A percentile compares a stretch with the other conserved stretches of the same genome.
phyloP scores from a whole-genome alignment of 495 filamentous ascomycete genomes.

The Lophiostoma macrostomum region DNA sequence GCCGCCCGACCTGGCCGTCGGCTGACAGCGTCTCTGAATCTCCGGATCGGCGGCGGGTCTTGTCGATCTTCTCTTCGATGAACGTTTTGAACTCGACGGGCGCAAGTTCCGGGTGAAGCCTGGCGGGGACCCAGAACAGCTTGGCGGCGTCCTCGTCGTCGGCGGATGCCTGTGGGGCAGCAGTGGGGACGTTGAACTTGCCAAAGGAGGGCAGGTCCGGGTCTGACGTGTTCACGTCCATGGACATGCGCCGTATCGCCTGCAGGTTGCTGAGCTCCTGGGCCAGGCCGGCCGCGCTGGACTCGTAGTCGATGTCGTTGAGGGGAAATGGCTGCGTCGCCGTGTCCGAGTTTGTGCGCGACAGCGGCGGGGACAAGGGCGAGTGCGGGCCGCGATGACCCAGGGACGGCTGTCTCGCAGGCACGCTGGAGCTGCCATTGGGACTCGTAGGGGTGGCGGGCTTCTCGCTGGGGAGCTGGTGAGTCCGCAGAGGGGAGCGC shows the following conservation, averaged over 20 bases:
- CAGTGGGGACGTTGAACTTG: slow-evolving; percentile 64
- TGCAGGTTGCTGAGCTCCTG: slow-evolving; percentile 95
- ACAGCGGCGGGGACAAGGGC: slow-evolving; percentile 58
- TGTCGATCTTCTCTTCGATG: slow-evolving; percentile 84
- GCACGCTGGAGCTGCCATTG: slow-evolving; percentile 24
- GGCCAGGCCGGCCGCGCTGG: slow-evolving; percentile 83
- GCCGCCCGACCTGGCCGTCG: slow-evolving; percentile 58
- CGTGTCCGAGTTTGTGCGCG: slow-evolving; percentile 60
- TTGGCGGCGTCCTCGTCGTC: slow-evolving; percentile 85
- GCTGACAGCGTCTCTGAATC: slow-evolving; percentile 63
- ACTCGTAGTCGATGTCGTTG: slow-evolving; percentile 88
- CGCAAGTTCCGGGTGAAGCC: slow-evolving; percentile 90
- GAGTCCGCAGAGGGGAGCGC: slow-evolving; percentile 18
- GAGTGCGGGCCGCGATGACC: slow-evolving; percentile 52
- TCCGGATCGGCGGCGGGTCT: slow-evolving; percentile 79
- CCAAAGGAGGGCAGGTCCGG: slow-evolving; percentile 92
- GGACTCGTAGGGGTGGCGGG: slow-evolving; percentile 7
- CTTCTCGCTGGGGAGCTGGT: slow-evolving; percentile 6
- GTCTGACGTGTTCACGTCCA: slow-evolving; percentile 93
- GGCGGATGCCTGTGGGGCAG: slow-evolving; percentile 68
- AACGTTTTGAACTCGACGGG: slow-evolving; percentile 97
- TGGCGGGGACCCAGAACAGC: slow-evolving; percentile 92
- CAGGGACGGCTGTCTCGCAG: slow-evolving; percentile 42
- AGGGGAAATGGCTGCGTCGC: slow-evolving; percentile 76
- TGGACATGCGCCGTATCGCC: slow-evolving; percentile 93